Base-by-base conservation (phyloP, 139 green algal genomes). In the Chlorella sorokiniana region DNA sequence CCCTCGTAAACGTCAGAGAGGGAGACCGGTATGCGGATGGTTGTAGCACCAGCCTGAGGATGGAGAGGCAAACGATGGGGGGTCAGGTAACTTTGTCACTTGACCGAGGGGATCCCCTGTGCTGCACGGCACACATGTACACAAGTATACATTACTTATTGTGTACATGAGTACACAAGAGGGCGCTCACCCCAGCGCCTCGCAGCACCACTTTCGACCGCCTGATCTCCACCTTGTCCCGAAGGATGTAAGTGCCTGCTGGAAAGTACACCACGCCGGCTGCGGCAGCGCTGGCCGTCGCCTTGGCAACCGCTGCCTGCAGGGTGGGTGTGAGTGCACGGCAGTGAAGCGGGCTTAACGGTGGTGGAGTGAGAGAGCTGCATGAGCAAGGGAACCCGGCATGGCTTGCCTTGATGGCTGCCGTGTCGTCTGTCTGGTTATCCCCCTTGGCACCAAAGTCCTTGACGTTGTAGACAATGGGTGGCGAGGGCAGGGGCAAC, bases 1-100 rank as follows among this genome's bases (percentile, higher is more conserved):
- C 70, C 70, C 5, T 56, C 16, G 31, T 77, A 77, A 10, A 77
- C 70, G 18, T 77, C 70, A 10, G 45, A 64, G 9, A 77, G 70
- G 1, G 70, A 77, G 25, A 77, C 70, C 0, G 70, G 70, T n/a
- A 77, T 77, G 44, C 70, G 70, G 6, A 77, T 62, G 2, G 40
- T 45, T 18, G 70, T 77, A 22, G 56, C 56, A 29, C 22, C 18
- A 6, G 16, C 18, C 56, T 65, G 56, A 16, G 23, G 56, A 29
- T 33, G 56, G 14, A 56, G 16, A 16, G 48, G 16, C 14, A 16
- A 56, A 56, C n/a, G n/a, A n/a, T n/a, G n/a, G n/a, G 16, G 48
- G 48, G 48, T 56, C 11, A 56, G 48, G 48, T 56, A 56, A 16
- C 48, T 16, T 56, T 56, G 48, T 25, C 48, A 56, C 16, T 11